Conservation (phyloP, 176 grass and related monocot species). For the Otatea glauca region DNA sequence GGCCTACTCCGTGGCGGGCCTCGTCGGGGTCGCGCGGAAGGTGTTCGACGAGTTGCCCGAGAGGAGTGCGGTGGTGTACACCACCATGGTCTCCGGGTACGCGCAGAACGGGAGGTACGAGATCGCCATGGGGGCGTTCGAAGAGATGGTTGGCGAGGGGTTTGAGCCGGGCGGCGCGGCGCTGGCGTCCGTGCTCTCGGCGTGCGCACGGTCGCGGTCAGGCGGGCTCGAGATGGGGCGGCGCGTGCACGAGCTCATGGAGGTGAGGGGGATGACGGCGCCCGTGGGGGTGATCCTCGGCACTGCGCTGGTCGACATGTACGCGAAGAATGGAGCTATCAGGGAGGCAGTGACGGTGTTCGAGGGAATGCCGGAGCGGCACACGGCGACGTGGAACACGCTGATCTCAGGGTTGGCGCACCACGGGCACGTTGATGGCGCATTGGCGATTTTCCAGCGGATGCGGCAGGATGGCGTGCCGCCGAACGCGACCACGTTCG, state of each 20-base stretch:
- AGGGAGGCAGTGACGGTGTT: conserved; percentile 44
- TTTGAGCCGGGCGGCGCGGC: conserved; percentile 21
- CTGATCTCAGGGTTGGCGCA: conserved; percentile 55
- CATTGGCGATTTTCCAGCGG: conserved; percentile 34
- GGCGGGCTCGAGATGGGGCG: conserved; percentile 54
- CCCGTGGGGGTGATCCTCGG: conserved; percentile 50
- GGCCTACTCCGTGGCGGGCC: conserved; percentile 29
- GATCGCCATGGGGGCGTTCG: conserved; percentile 45
- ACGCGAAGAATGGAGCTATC: conserved; percentile 54
- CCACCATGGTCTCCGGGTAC: conserved; percentile 53
- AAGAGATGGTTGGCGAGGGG: conserved; percentile 45
- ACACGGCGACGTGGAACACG: conserved; percentile 49
- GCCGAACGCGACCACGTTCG: conserved; percentile 52
- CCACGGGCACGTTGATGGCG: conserved; percentile 44
- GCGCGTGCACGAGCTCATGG: conserved; percentile 52
- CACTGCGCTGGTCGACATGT: conserved; percentile 64
- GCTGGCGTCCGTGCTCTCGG: conserved; percentile 53
- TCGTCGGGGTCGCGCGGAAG: conserved; percentile 1
- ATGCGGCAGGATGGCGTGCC: conserved; percentile 41
- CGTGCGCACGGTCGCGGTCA: conserved; percentile 37
- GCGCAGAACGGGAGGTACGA: conserved; percentile 40
- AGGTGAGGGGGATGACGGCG: conserved; percentile 24
- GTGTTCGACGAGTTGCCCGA: conserved; percentile 53
- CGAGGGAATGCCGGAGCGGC: conserved; percentile 34
- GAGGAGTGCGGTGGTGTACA: conserved; percentile 36